These are phyloP conservation scores for Aspergillus tanneri DNA, from an alignment of 2,329 filamentous ascomycete genomes.

Conservation along the genomic window DNA sequence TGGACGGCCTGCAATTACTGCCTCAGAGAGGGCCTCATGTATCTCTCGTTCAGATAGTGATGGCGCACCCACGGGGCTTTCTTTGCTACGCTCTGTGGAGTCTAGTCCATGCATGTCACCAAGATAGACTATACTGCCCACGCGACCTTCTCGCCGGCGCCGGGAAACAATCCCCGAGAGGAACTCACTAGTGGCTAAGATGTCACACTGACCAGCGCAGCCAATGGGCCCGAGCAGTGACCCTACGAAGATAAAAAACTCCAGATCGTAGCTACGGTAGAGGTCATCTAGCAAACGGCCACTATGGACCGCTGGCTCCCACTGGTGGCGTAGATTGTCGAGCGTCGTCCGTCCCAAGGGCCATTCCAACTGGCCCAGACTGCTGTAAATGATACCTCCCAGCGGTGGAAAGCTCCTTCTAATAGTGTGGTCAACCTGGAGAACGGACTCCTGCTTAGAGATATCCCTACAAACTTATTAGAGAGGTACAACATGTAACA, in stretches of 20 bases:
- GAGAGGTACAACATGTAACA: neutral
- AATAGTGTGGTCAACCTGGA: neutral
- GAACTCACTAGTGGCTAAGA: conserved; percentile 10
- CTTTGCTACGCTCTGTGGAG: neutral
- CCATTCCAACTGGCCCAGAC: conserved; percentile 9
- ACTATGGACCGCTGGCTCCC: conserved; percentile 11
- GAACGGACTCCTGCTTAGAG: neutral
- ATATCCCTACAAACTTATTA: conserved; percentile 7
- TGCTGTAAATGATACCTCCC: conserved; percentile 12
- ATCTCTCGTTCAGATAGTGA: conserved; percentile 7
- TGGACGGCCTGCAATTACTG: conserved; percentile 6
- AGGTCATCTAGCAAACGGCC: conserved; percentile 14
- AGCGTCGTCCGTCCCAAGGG: conserved; percentile 4
- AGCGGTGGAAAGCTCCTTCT: conserved; percentile 6
- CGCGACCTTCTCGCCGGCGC: conserved; percentile 4
- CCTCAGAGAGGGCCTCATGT: conserved; percentile 11
- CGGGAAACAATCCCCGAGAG: neutral
- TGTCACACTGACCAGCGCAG: conserved; percentile 10
- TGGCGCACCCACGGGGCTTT: neutral
- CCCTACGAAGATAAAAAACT: conserved; percentile 17
- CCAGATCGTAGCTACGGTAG: neutral
- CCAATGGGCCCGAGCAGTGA: conserved; percentile 3
- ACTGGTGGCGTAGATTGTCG: neutral
- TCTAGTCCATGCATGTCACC: conserved; percentile 3
- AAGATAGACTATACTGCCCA: conserved; percentile 4